These are phyloP conservation scores for Tephrocybe sp. DNA, from an alignment of 768 basidiomycete species.

Conservation along the genomic window DNA sequence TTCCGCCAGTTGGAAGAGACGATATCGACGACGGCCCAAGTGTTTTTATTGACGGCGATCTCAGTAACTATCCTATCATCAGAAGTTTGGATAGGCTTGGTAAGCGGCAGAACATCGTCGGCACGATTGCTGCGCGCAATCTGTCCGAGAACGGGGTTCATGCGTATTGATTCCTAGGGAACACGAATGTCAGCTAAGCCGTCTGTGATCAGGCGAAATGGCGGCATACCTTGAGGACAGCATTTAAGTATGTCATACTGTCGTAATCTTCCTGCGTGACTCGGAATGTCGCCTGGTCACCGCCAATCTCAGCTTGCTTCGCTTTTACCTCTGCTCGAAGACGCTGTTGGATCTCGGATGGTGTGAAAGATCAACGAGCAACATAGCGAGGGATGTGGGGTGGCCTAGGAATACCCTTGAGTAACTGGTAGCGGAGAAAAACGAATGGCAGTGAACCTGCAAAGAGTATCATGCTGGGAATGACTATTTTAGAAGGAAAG, in stretches of 20 bases:
- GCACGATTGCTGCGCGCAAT: constrained; percentile 5
- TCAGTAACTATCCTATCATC: constrained; percentile 1
- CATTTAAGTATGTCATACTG: constrained; percentile 3
- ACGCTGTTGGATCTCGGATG: constrained; percentile 1
- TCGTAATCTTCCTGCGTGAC: constrained; percentile 8
- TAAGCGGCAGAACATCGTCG: constrained; percentile 2
- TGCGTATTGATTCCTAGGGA: constrained; percentile 5
- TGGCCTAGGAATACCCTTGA: not conserved
- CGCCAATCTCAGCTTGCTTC: constrained; percentile 5
- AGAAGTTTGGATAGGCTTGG: not conserved
- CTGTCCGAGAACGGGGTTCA: constrained; percentile 8
- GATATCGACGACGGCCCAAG: constrained; percentile 8
- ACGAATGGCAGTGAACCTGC: not conserved
- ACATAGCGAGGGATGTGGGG: constrained; percentile 3
- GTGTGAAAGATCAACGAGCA: constrained; percentile 1
- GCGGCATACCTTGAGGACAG: constrained; percentile 1
- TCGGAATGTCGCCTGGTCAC: constrained; percentile 4
- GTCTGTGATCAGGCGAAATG: not conserved
- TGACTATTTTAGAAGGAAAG: not conserved
- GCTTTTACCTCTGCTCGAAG: constrained; percentile 7
- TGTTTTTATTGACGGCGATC: constrained; percentile 6
- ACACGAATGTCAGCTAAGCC: not conserved
- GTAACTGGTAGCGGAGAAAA: not conserved
- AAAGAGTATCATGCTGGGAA: constrained; percentile 2
- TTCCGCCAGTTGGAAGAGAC: constrained; percentile 7